Evolutionary conservation across 176 grass and related monocot genomes (phyloP), one percentile per base, ranked within the genome.

Genomic region (Pharus latifolius): DNA sequence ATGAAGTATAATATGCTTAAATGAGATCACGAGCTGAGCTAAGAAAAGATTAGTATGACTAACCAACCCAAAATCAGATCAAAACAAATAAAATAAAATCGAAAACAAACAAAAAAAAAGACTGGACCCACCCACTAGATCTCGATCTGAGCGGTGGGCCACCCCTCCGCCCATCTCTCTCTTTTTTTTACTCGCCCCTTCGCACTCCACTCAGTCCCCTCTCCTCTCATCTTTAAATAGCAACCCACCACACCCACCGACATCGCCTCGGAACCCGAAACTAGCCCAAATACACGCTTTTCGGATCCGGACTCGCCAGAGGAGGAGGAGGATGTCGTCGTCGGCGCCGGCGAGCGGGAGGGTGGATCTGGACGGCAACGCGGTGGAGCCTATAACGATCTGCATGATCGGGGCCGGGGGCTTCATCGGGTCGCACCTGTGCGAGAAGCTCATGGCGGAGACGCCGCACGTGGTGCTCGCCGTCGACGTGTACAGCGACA

Each of bases 401-500:
- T 96, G 93, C 86, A 82, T 92, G 76, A 96, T 96, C 78, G 88
- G 93, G 18, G 93, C 93, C 3, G 88, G 92, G 0, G 93, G 93
- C 14, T 98, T 98, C 81, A 98, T 98, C 60, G 89, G 94, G 51
- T 98, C 94, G 57, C 94, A 98, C 84, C 89, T 98, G 32, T 93
- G 89, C 89, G 94, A 98, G 84, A 98, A 98, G 83, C 84, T 98
- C 63, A 87, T 98, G 81, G 83, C 70, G 65, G 94, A 98, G 78
- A 98, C 89, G 8, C 5, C 6, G 5, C 91, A 96, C 80, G 69
- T 72, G 44, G 73, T 96, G 64, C 78, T 90, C 44, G 87, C 87
- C 42, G 75, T 98, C n/a, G 94, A 98, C 77, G 94, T 98, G 44
- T 98, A 98, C 84, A 88, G 65, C 75, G 94, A 98, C 86, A 98